A percentile compares a stretch with the other conserved stretches of the same genome.
Conservation (phyloP, 208 protist species). For the Strigomonas culicis region DNA sequence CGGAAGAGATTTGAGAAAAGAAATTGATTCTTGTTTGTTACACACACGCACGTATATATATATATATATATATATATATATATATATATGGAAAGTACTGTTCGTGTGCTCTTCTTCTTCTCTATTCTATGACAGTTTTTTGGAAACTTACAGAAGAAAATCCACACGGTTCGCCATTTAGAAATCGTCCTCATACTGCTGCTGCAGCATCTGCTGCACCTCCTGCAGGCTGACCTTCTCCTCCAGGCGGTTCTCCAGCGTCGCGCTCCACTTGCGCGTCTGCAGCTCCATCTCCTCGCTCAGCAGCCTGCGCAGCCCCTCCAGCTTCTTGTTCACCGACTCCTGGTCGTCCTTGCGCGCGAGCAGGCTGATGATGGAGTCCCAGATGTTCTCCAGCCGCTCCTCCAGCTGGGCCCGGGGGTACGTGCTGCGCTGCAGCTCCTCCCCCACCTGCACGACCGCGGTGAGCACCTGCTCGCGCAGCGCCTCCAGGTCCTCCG, state of each 20-base stretch:
- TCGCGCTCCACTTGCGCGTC: constrained; percentile 24
- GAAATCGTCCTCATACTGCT: constrained; percentile 12
- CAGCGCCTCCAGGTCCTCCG: background rate
- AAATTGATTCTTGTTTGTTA: no score
- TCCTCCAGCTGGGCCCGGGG: constrained; percentile 47
- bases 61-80: constrained; percentile 15
- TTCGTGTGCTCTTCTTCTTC: background rate
- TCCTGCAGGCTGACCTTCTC: constrained; percentile 56
- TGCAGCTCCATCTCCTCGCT: constrained; percentile 37
- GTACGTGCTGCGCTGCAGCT: constrained; percentile 20
- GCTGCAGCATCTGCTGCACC: constrained; percentile 53
- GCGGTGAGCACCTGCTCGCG: constrained; percentile 3
- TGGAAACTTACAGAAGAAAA: background rate
- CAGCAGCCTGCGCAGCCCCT: constrained; percentile 33
- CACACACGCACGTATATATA: background rate
- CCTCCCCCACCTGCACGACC: background rate
- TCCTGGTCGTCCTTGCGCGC: constrained; percentile 64
- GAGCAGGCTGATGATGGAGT: constrained; percentile 51
- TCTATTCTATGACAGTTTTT: constrained; percentile 1
- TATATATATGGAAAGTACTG: background rate
- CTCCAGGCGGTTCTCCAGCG: constrained; percentile 35
- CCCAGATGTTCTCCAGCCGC: constrained; percentile 73
- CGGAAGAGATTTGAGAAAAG: background rate
- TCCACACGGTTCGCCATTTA: constrained; percentile 4
- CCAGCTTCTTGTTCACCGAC: constrained; percentile 55